Conservation (phyloP, 108 stramenopile genomes). For the Seminavis robusta region DNA sequence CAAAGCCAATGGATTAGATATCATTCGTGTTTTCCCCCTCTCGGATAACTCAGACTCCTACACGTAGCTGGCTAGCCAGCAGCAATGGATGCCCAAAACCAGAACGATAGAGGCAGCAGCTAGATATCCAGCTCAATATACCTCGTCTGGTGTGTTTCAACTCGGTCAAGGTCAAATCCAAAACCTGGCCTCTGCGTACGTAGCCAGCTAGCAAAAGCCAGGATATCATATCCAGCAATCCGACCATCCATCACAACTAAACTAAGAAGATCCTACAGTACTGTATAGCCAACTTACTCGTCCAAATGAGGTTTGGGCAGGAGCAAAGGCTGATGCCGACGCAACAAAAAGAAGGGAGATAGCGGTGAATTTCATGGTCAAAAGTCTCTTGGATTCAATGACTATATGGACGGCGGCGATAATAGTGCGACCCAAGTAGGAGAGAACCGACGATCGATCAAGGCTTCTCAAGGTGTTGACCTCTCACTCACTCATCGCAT, state of each 20-base stretch:
- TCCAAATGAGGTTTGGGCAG: background rate
- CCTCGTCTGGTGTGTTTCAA: background rate
- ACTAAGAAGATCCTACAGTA: background rate
- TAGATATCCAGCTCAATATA: background rate
- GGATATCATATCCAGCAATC: background rate
- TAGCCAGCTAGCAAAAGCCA: background rate
- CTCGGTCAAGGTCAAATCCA: background rate
- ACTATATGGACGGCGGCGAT: too few species aligned
- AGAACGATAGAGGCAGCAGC: background rate
- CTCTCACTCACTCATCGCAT: too few species aligned
- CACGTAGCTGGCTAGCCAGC: too few species aligned
- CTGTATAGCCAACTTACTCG: background rate
- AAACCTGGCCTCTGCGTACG: background rate
- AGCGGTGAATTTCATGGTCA: slow-evolving; percentile 13
- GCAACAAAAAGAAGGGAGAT: background rate
- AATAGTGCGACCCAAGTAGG: too few species aligned
- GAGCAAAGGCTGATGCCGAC: slow-evolving; percentile 3
- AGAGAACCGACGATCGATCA: too few species aligned
- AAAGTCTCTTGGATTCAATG: too few species aligned
- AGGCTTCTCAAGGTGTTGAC: too few species aligned
- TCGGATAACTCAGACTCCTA: too few species aligned
- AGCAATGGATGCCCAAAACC: background rate
- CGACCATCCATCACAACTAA: background rate
- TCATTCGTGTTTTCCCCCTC: too few species aligned
- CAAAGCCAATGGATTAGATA: background rate